Evolutionary conservation across 768 basidiomycete species (phyloP).

Genomic region (Glaciozyma martinii): DNA sequence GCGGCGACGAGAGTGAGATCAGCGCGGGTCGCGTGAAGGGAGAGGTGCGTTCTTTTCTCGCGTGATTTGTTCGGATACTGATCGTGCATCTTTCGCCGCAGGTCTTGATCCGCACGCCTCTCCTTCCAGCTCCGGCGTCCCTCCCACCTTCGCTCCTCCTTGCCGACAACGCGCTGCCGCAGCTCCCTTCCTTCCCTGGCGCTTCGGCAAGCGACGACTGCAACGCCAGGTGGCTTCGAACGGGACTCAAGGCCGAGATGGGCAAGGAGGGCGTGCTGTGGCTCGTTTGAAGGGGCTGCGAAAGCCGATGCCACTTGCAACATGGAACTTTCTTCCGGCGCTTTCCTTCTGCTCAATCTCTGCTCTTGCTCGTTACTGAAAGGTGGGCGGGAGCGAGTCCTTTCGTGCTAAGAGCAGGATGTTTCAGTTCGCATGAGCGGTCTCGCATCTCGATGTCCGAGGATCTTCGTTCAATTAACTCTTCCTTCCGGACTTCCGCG

Average conservation of each 20-base stretch:
- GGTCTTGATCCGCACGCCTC: slow-evolving; percentile 22
- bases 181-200: slow-evolving; percentile 12
- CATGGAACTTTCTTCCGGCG: not conserved
- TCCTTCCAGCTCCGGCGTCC: slow-evolving; percentile 10
- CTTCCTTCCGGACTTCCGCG: no score
- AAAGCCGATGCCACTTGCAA: not conserved
- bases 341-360: no score
- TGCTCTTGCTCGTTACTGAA: no score
- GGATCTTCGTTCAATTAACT: no score
- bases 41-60: slow-evolving; percentile 10
- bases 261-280: slow-evolving; percentile 25
- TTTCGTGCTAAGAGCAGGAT: no score
- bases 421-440: no score
- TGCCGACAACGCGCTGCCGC: slow-evolving; percentile 3
- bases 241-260: slow-evolving; percentile 24
- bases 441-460: no score
- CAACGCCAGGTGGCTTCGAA: slow-evolving; percentile 19
- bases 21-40: slow-evolving; percentile 2
- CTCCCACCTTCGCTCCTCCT: slow-evolving; percentile 13
- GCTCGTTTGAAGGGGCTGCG: not conserved
- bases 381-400: no score
- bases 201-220: not conserved
- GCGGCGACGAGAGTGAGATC: slow-evolving; percentile 13
- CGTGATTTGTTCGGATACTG: not conserved
- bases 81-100: not conserved